Percentiles rank a stretch among this genome's conserved stretches.
Conservation (phyloP, 331 rosid species). For the Malus hybrid region DNA sequence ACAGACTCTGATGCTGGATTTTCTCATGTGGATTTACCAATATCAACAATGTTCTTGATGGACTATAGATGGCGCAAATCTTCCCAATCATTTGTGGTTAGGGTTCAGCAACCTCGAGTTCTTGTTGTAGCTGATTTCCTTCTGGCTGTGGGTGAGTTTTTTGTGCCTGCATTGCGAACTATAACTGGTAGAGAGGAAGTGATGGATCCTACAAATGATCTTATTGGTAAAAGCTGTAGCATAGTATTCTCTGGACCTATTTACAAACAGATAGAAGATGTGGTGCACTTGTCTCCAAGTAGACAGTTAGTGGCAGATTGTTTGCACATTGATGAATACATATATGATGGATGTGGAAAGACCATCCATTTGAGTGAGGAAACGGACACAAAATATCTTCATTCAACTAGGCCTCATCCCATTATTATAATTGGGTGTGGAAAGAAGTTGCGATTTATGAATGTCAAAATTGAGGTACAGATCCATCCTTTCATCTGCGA, state of each 20-base stretch:
- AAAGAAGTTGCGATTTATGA: constrained; percentile 77
- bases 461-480: constrained; percentile 88
- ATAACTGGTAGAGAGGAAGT: constrained; percentile 93
- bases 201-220: constrained; percentile 85
- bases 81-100: constrained; percentile 81
- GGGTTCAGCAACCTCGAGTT: constrained; percentile 93
- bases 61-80: constrained; percentile 83
- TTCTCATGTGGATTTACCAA: constrained; percentile 44
- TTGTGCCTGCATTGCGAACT: constrained; percentile 87
- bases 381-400: constrained; percentile 48
- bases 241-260: constrained; percentile 55
- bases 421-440: constrained; percentile 79
- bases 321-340: constrained; percentile 66
- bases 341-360: constrained; percentile 94
- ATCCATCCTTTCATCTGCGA: constrained; percentile 5
- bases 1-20: constrained; percentile 30
- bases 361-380: constrained; percentile 59
- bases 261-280: constrained; percentile 77
- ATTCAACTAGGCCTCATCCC: constrained; percentile 53
- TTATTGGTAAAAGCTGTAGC: constrained; percentile 50
- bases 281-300: constrained; percentile 70
- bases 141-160: constrained; percentile 89
- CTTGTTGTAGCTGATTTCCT: constrained; percentile 96
- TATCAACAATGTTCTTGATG: constrained; percentile 86
- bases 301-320: constrained; percentile 81